Base-by-base conservation (phyloP, 1,139 yeast genomes). In the Suhomyces anneliseae region DNA sequence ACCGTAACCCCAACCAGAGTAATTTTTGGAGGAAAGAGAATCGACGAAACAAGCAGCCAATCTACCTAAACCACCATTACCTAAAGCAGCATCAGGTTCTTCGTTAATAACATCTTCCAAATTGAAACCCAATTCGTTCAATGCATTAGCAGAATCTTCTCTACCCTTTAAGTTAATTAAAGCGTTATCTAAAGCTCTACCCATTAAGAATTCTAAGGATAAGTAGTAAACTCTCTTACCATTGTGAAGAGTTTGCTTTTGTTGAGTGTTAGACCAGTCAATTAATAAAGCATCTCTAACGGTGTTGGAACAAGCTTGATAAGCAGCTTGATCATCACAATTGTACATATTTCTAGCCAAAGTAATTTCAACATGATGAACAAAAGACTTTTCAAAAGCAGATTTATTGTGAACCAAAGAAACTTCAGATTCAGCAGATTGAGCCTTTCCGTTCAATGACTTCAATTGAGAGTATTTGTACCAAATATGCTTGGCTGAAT, bases 1-100 rank as follows among this genome's bases (percentile, higher is more conserved):
- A 50, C 97, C 97, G 66, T 92, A 92, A 53, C 97, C 98, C 97
- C 97, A 90, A 44, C 96, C 96, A 32, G 95, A 90, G 66, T 88
- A 89, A 65, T 89, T 85, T 57, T 87, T 85, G 7, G 96, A 84
- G 34, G 95, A 83, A 62, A 92, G 73, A 1, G 97, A 89, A 70
- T 92, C 97, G 46, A 92, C 82, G 62, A 89, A 90, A 70, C 97
- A 90, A 36, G 97, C 97, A 35, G 97, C 97, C 61, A 92, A 76
- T 65, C 97, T 82, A 51, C 97, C 98, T 51, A 92, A 74, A 52
- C 98, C 98, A 65, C 97, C 97, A 61, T 92, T 92, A 62, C 97
- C 97, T 48, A 90, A 78, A 24, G 92, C 97, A 12, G 97, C 96
- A 67, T 92, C 97, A 0, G 95, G 95, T 68, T 92, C 97, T 60